Evolutionary conservation across 2,329 filamentous ascomycete species (phyloP), one percentile per base, ranked within the genome.

Genomic region (Pseudodiploospora longispora): DNA sequence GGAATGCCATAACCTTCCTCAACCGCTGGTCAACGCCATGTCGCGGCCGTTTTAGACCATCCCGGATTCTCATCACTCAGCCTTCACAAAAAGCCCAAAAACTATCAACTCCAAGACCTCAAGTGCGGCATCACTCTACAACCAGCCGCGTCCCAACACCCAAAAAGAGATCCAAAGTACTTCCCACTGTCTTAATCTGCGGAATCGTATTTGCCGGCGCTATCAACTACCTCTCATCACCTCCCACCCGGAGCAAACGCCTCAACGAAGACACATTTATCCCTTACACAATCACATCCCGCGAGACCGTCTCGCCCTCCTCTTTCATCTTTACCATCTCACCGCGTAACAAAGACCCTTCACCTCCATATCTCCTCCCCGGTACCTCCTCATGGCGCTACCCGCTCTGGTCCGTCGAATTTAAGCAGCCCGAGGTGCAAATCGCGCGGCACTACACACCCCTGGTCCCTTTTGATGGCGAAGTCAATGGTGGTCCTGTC

Each of bases 341-440:
- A 28, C 71, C 79, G 9, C 58, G 59, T 4, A 53, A 50, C 2
- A 55, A 52, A 1, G 57, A 60, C 40, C 51, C 60, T 5, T 45
- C 46, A 33, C 55, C 50, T 2, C 62, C 55, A 7, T 60, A 60
- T 43, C 40, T 67, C n/a, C 33, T 47, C 12, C 48, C 53, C 27
- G 33, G 48, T n/a, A 48, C 54, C 3, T 44, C 48, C 10, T 36
- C 46, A 50, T 65, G 66, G 65, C 53, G 51, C 8, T 51, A 77
- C 44, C 84, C 85, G 4, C 74, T 94, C 36, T 95, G 88, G 85
- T 89, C 84, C 50, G 83, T 97, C 31, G 85, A 96, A 68, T 81
- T 95, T 59, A 95, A 95, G 67, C 93, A 97, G 67, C 93, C 93
- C 2, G 83, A 95, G 61, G 68, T 97, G 46, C 90, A 96, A 65